A percentile compares a stretch with the other conserved stretches of the same genome.
phyloP scores from a whole-genome alignment of 2,329 filamentous ascomycete genomes.

The Bimuria novae-zelandiae region DNA sequence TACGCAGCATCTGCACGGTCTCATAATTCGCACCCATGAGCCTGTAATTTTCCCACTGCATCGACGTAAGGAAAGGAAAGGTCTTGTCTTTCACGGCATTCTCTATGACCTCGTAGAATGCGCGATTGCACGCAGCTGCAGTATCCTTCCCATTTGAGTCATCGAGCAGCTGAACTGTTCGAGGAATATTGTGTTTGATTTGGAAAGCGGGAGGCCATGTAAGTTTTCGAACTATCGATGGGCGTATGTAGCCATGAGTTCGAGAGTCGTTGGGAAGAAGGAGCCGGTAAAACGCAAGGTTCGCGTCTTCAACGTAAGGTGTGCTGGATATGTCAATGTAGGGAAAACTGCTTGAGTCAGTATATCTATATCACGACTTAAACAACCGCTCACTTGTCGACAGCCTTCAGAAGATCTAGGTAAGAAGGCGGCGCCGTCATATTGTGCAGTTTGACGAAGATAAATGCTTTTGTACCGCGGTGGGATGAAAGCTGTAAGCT shows the following conservation, averaged over 20 bases:
- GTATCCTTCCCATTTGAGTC: constrained; percentile 4
- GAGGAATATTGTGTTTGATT: constrained; percentile 59
- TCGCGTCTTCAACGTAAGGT: background rate
- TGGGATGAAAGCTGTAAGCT: too few species aligned
- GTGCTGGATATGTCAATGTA: constrained; percentile 9
- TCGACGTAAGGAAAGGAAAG: background rate
- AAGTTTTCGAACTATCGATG: constrained; percentile 61
- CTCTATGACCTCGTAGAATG: constrained; percentile 6
- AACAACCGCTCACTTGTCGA: constrained; percentile 1
- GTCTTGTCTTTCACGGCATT: background rate
- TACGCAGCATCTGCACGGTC: constrained; percentile 38
- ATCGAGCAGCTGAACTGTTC: constrained; percentile 66
- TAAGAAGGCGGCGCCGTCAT: background rate
- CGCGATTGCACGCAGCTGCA: constrained; percentile 3
- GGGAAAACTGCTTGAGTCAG: constrained; percentile 6
- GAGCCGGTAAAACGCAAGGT: constrained; percentile 60
- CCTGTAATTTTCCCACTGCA: constrained; percentile 8
- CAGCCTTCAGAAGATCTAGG: constrained; percentile 6
- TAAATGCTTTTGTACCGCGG: too few species aligned
- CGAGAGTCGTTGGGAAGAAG: constrained; percentile 67
- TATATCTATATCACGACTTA: background rate
- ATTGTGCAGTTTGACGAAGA: too few species aligned
- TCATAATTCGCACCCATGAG: constrained; percentile 52
- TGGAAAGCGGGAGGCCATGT: constrained; percentile 61
- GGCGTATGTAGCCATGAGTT: constrained; percentile 61